Evolutionary conservation across 805 yeast species (phyloP).

Genomic region (Maudiozyma turicensis): DNA sequence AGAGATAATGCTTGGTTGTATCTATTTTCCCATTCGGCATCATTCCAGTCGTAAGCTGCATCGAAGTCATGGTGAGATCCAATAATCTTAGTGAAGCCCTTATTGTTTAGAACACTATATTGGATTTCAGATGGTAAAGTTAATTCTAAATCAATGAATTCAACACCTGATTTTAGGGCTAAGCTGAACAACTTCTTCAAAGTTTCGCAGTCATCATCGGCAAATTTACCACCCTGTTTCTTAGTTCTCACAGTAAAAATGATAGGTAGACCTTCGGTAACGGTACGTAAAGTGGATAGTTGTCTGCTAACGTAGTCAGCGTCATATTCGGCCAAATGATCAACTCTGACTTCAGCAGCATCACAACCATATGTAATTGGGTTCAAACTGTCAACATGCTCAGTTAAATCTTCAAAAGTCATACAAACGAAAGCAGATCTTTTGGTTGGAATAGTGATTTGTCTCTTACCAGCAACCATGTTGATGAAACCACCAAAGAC

Average conservation of each 20-base stretch:
- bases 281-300: constrained; percentile 56
- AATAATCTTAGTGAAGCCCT: constrained; percentile 59
- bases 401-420: constrained; percentile 51
- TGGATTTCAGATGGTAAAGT: constrained; percentile 50
- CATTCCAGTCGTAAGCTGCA: constrained; percentile 54
- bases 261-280: constrained; percentile 57
- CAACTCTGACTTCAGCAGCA: constrained; percentile 81
- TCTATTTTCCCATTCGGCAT: constrained; percentile 64
- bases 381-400: constrained; percentile 37
- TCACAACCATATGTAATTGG: constrained; percentile 57
- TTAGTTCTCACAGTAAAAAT: constrained; percentile 70
- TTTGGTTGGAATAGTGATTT: constrained; percentile 22
- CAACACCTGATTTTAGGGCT: constrained; percentile 72
- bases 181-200: constrained; percentile 44
- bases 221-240: constrained; percentile 76
- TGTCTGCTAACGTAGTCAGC: constrained; percentile 60
- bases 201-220: constrained; percentile 41
- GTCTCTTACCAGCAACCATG: constrained; percentile 48
- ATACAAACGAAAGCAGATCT: constrained; percentile 67
- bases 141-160: constrained; percentile 71
- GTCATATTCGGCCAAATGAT: constrained; percentile 45
- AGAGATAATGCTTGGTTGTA: constrained; percentile 56
- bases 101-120: constrained; percentile 40
- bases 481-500: constrained; percentile 51
- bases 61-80: constrained; percentile 74